Base-by-base conservation (phyloP, 352 stramenopile species). In the Phytophthora cryptogea region DNA sequence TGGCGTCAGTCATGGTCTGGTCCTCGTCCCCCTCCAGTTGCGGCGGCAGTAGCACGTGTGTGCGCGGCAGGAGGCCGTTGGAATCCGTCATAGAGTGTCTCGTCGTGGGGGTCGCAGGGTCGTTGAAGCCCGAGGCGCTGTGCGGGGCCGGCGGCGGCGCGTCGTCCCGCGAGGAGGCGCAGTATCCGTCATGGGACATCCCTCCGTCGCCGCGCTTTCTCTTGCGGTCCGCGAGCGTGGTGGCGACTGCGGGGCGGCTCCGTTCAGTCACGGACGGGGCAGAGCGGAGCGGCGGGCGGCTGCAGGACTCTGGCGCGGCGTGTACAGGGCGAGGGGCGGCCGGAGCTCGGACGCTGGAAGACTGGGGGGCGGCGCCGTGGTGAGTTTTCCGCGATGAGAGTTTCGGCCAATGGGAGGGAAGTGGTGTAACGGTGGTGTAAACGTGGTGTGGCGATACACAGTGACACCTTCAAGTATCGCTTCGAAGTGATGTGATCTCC, bases 121-220 rank as follows among this genome's bases (percentile, higher is more conserved):
- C 59, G 33, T 60, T 54, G 53, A 67, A 70, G 33, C 40, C 48
- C n/a, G 59, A 63, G 30, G 57, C 35, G 36, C 62, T 61, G 58
- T 70, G 65, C 40, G 70, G 66, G 50, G 62, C 66, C 17, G 66
- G 57, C 33, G 59, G 68, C 45, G 59, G 62, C 41, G 62, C 48
- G 47, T 72, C 64, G 59, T 72, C 68, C 54, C 65, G 64, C 52
- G 70, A 75, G 55, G 68, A 67, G 70, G 69, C 66, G 69, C 73
- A 86, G 72, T 76, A 82, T 66, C 74, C 76, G 46, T 86, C 76
- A 77, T 73, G 66, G 69, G 76, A 84, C 76, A 86, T 86, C 49
- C 61, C 73, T 76, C 63, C 68, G 63, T 78, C 71, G 67, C 68
- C 68, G 64, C 76, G 73, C 61, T 86, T 83, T 61, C 76, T 76